Evolutionary conservation across 495 filamentous ascomycete genomes (phyloP).

Genomic region (Chaetomidium leptoderma): DNA sequence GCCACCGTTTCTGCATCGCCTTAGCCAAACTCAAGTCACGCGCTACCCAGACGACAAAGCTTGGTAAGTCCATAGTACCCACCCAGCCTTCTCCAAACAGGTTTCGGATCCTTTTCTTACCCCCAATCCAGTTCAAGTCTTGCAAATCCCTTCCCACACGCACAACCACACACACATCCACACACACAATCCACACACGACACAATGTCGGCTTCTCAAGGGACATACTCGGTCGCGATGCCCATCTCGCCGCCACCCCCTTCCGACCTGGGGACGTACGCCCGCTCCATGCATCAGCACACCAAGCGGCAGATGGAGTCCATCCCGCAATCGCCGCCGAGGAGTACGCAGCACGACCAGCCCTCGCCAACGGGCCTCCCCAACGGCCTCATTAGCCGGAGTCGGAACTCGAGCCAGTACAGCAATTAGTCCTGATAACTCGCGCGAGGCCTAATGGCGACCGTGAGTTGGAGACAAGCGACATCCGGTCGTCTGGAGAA

Average conservation of each 20-base stretch:
- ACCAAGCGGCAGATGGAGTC: constrained; percentile 52
- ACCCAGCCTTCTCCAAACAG: neutral
- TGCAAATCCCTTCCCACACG: neutral
- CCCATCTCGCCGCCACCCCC: constrained; percentile 39
- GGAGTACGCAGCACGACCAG: constrained; percentile 16
- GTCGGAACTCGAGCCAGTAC: constrained; percentile 8
- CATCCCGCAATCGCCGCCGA: constrained; percentile 26
- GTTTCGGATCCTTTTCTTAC: neutral
- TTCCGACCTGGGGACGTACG: constrained; percentile 41
- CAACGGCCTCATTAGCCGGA: constrained; percentile 30
- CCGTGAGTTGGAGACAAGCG: neutral
- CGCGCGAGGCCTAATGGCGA: too few relatives aligned
- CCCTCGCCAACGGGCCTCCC: constrained; percentile 27
- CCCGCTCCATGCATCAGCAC: constrained; percentile 48
- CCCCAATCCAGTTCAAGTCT: neutral
- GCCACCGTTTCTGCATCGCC: constrained; percentile 5
- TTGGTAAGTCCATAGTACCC: constrained; percentile 7
- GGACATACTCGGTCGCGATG: constrained; percentile 29
- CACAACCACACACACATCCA: neutral
- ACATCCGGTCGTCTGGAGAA: neutral
- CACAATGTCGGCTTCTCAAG: constrained; percentile 37
- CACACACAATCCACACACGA: neutral
- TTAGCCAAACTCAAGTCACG: constrained; percentile 1
- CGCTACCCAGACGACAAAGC: constrained; percentile 10
- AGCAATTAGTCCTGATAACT: neutral